phyloP scores from a whole-genome alignment of 371 early-diverging fungal species.

The Saksenaea vasiformis region DNA sequence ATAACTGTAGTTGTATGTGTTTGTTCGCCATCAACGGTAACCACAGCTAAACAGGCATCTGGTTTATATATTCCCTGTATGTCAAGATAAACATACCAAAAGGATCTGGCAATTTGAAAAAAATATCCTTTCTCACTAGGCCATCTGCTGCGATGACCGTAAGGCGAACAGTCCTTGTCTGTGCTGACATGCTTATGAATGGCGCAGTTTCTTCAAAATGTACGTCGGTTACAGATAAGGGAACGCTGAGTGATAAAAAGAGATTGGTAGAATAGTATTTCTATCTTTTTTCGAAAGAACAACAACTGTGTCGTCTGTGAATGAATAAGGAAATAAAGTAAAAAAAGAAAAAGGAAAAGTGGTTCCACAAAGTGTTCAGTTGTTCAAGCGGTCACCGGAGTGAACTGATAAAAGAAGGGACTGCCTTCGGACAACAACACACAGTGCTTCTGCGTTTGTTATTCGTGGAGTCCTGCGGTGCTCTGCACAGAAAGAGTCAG shows the following conservation, averaged over 20 bases:
- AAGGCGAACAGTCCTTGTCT: constrained; percentile 43
- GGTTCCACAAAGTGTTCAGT: no score
- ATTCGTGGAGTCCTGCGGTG: no score
- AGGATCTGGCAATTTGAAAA: constrained; percentile 58
- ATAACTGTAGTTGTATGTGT: constrained; percentile 79
- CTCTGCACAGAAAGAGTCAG: no score
- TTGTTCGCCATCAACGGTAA: constrained; percentile 87
- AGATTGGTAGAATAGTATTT: no score
- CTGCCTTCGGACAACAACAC: neutral
- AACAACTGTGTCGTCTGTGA: no score
- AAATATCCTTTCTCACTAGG: constrained; percentile 87
- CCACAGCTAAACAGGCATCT: constrained; percentile 59
- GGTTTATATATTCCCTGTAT: neutral
- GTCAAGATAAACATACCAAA: constrained; percentile 63
- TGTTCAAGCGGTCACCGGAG: neutral
- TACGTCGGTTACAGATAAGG: no score
- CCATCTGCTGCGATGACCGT: constrained; percentile 92
- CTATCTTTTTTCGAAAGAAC: no score
- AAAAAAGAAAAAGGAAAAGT: no score
- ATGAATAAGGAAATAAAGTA: no score
- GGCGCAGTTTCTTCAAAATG: neutral
- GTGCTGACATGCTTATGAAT: constrained; percentile 28
- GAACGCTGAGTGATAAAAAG: no score
- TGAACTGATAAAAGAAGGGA: neutral
- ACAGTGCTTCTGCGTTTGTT: neutral